Percentiles rank a stretch among this genome's conserved stretches.
Evolutionary conservation across 2,329 filamentous ascomycete species (phyloP).

Genomic region (Lachnellula subtilissima): DNA sequence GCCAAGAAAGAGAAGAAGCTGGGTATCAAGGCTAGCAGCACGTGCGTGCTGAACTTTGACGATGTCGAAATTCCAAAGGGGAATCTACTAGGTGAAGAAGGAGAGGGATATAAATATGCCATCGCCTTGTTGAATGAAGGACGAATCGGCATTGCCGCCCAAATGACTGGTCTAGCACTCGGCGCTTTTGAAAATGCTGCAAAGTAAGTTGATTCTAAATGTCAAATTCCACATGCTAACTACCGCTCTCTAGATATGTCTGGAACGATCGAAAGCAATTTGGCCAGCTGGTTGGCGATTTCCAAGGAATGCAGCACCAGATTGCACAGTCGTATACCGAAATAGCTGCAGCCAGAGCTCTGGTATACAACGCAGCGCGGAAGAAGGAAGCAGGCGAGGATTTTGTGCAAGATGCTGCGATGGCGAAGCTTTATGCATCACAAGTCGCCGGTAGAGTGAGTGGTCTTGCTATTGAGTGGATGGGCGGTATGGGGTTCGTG

Average conservation of each 20-base stretch:
- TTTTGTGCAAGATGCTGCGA: conserved; percentile 92
- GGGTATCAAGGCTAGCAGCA: conserved; percentile 91
- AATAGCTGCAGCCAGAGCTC: conserved; percentile 81
- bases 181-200: conserved; percentile 95
- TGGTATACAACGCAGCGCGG: conserved; percentile 92
- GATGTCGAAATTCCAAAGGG: conserved; percentile 86
- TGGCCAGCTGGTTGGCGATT: conserved; percentile 85
- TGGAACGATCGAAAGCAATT: conserved; percentile 99
- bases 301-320: conserved; percentile 99
- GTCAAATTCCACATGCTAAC: conserved; percentile 14
- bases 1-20: conserved; percentile 99
- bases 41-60: conserved; percentile 96
- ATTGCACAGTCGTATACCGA: conserved; percentile 94
- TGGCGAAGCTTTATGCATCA: conserved; percentile 94
- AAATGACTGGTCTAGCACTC: conserved; percentile 95
- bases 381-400: conserved; percentile 98
- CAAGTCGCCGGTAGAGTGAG: conserved; percentile 88
- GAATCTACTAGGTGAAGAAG: conserved; percentile 82
- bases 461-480: conserved; percentile 91
- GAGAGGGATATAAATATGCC: conserved; percentile 96
- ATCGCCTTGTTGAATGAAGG: conserved; percentile 93
- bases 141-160: conserved; percentile 93
- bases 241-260: conserved; percentile 57
- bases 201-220: conserved; percentile 43
- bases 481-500: conserved; percentile 99